Conservation (phyloP, 768 basidiomycete species). For the Clitopilus hobsonii region DNA sequence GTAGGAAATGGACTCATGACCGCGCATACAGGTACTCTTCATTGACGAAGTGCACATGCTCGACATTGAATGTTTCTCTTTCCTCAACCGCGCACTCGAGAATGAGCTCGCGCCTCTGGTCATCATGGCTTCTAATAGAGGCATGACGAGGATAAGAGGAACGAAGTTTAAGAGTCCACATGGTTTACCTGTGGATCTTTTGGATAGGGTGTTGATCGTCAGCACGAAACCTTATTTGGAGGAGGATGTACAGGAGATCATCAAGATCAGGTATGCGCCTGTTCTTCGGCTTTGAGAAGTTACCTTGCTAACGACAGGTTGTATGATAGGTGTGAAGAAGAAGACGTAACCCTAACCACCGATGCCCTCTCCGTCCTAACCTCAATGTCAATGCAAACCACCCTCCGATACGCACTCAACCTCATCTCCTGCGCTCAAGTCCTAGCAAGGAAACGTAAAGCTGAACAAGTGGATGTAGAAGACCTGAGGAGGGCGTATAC, state of each 20-base stretch:
- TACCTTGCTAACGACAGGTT: not conserved
- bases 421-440: constrained; percentile 91
- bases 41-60: constrained; percentile 99
- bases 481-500: constrained; percentile 82
- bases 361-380: constrained; percentile 79
- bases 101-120: constrained; percentile 91
- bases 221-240: constrained; percentile 82
- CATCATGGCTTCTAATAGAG: constrained; percentile 97
- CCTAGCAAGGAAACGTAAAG: constrained; percentile 78
- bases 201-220: constrained; percentile 95
- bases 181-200: constrained; percentile 89
- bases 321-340: constrained; percentile 75
- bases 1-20: not conserved
- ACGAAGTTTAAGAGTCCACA: constrained; percentile 94
- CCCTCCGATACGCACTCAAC: constrained; percentile 91
- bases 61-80: constrained; percentile 99
- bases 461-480: constrained; percentile 75
- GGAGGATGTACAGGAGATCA: constrained; percentile 87
- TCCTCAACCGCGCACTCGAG: constrained; percentile 94
- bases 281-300: constrained; percentile 2
- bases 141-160: constrained; percentile 91
- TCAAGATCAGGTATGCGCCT: constrained; percentile 73
- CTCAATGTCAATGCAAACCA: constrained; percentile 85
- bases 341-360: constrained; percentile 79
- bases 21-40: constrained; percentile 72